Base-by-base conservation (phyloP, 2,329 filamentous ascomycete genomes). In the Botrytis cinerea region DNA sequence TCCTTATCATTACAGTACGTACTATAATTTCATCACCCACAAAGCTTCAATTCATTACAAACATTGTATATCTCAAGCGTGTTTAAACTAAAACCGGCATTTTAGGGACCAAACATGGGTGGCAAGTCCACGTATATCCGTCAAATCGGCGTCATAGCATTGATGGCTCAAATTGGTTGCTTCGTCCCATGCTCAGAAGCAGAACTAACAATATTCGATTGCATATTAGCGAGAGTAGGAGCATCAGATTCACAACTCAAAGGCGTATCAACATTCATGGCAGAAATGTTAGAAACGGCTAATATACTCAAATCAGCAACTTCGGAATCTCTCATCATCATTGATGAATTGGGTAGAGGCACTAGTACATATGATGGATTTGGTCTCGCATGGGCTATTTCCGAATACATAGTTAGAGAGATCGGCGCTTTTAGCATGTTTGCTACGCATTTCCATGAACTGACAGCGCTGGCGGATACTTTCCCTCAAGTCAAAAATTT, bases 351-450 rank as follows among this genome's bases (percentile, higher is more conserved):
- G 2, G 96, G 96, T 68, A 93, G 96, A 75, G 96, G 96, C 73
- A 99, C 96, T 0, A 98, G 94, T 75, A 99, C 97, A 0, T 99
- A 99, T 82, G 97, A 99, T 81, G 96, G 96, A 14, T 99, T 99
- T 79, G 96, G 97, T 54, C 89, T 99, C n/a, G 96, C 97, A 0
- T 99, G 96, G 96, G 96, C 96, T 69, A 99, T 99, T 75, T 97
- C 94, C 0, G 96, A 99, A 83, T 94, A 99, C 83, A 98, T 99
- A 76, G 88, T 99, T 80, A 94, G 92, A 74, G 94, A 98, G 81
- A 98, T 99, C 74, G 92, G 94, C 72, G 97, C 95, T 78, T 98
- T 94, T 80, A 93, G 94, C 73, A 91, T 98, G 83, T 99, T 99
- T 81, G 96, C 97, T 8, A 99, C 96, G 2, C 96, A 99, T 82